Base-by-base conservation (phyloP, 352 stramenopile species). In the Phytophthora europaea region DNA sequence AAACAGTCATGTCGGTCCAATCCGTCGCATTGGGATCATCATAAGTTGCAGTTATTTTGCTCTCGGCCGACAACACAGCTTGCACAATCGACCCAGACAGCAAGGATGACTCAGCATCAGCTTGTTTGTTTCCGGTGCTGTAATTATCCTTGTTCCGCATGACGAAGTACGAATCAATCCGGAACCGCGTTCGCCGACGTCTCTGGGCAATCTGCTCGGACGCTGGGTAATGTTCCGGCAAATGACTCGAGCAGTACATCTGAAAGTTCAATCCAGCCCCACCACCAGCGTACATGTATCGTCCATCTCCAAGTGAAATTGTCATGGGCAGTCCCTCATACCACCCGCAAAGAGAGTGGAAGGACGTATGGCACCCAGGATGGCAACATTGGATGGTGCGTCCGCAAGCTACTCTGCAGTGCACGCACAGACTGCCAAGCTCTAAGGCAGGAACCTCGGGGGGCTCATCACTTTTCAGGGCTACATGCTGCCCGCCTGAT, bases 311-410 rank as follows among this genome's bases (percentile, higher is more conserved):
- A 15, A 89, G 70, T 1, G 70, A 76, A 53, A 93, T 81, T 2
- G 75, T 90, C 89, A 97, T 94, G 6, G 86, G 79, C 8, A 91
- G 73, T 7, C 92, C 92, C 26, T 91, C 87, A 66, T 87, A 98
- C 92, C 92, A 98, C 0, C 82, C 89, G 31, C 92, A 98, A 31
- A 97, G 75, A 20, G 92, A 85, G 66, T 98, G 92, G 28, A 94
- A 97, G 7, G 90, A 92, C 26, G 76, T 79, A 8, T 65, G 73
- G 45, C 88, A 95, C 0, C 61, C 84, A 28, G 67, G 33, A 34
- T 91, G 74, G 54, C 80, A 85, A 64, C 89, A 96, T 60, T 82
- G 74, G 20, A 95, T 85, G 20, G 85, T 96, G 12, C 89, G 79
- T 2, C 88, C 89, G 65, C 88, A 96, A 0, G 88, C 88, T 10